Evolutionary conservation across 1,284 basidiomycete genomes (phyloP).

Genomic region (Peniophora sp.): DNA sequence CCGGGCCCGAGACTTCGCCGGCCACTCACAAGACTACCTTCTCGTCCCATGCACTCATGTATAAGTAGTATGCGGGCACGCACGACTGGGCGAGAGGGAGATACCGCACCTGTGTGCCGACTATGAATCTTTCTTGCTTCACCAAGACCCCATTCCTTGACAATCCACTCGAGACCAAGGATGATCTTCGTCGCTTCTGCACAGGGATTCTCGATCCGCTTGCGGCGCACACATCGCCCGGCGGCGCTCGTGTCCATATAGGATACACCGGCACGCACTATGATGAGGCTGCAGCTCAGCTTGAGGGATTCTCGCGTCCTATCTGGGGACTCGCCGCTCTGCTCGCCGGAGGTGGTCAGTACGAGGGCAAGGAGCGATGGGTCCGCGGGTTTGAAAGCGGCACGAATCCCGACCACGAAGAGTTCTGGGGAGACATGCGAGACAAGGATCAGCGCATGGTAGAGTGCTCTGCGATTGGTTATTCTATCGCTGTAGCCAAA

Average conservation of each 20-base stretch:
- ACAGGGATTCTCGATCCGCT: constrained; percentile 59
- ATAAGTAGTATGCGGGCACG: no score
- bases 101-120: background rate
- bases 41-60: no score
- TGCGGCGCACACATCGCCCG: constrained; percentile 60
- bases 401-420: constrained; percentile 52
- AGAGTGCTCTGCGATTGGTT: constrained; percentile 73
- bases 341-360: constrained; percentile 54
- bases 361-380: constrained; percentile 53
- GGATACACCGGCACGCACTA: constrained; percentile 72
- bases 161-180: constrained; percentile 54
- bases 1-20: no score
- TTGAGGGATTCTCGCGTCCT: constrained; percentile 72
- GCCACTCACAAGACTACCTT: no score
- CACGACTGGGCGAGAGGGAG: no score
- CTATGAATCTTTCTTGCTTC: constrained; percentile 6
- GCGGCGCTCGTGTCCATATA: constrained; percentile 63
- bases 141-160: constrained; percentile 34
- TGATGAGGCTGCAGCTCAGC: constrained; percentile 64
- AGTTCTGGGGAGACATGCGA: constrained; percentile 73
- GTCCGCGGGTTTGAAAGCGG: constrained; percentile 57
- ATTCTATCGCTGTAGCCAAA: constrained; percentile 57
- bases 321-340: constrained; percentile 70
- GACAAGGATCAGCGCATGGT: constrained; percentile 80
- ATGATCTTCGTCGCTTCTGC: constrained; percentile 50